Conservation (phyloP, 2,329 filamentous ascomycete genomes). For the Hypoxylon sp. region DNA sequence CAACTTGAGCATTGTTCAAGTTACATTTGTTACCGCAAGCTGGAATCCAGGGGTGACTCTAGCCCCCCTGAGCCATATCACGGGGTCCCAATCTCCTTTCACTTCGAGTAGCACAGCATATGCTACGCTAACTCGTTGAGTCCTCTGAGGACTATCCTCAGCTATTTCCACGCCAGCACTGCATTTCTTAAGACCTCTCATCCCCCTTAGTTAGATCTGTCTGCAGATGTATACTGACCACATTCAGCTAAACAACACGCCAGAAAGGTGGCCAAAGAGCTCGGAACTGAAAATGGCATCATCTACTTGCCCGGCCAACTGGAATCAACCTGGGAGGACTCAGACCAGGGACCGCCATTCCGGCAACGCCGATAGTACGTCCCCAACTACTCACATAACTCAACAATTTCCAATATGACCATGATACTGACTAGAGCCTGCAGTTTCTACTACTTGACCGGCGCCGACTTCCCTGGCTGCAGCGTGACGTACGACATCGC, state of each 20-base stretch:
- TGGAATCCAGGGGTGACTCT: conserved; percentile 12
- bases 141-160: neutral
- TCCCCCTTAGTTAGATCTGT: neutral
- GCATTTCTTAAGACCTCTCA: neutral
- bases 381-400: neutral
- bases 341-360: conserved; percentile 69
- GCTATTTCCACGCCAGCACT: conserved; percentile 2
- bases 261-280: conserved; percentile 67
- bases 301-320: conserved; percentile 70
- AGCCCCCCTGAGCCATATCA: conserved; percentile 1
- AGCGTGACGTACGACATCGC: conserved; percentile 70
- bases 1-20: neutral
- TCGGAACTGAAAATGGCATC: conserved; percentile 65
- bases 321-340: conserved; percentile 69
- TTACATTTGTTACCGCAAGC: neutral
- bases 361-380: conserved; percentile 72
- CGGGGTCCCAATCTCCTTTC: conserved; percentile 5
- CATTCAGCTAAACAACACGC: conserved; percentile 68
- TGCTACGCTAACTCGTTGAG: neutral
- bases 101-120: conserved; percentile 16
- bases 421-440: conserved; percentile 19
- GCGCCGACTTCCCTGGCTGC: conserved; percentile 68
- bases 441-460: conserved; percentile 73
- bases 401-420: neutral
- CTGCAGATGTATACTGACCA: conserved; percentile 23